Percentiles rank a stretch among this genome's conserved stretches.
These are phyloP conservation scores for Aspergillaceae sp. DNA, from an alignment of 2,329 filamentous ascomycete species.

Conservation along the genomic window DNA sequence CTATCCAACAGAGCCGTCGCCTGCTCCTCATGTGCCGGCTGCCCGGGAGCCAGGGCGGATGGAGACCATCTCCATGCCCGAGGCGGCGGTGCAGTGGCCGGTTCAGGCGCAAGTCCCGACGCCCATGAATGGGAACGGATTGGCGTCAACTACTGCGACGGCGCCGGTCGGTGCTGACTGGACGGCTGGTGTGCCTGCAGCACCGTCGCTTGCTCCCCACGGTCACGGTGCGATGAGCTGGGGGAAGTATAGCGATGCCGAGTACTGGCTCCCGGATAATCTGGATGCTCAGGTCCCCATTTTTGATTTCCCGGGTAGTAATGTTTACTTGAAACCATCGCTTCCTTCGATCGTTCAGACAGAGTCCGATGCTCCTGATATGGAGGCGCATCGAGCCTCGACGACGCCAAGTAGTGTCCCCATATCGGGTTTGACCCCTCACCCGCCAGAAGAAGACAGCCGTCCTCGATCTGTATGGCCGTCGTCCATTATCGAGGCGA, in stretches of 20 bases:
- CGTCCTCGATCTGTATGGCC: slow-evolving; percentile 29
- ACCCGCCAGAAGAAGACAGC: slow-evolving; percentile 9
- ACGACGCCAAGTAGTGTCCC: slow-evolving; percentile 12
- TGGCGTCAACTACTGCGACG: slow-evolving; percentile 13
- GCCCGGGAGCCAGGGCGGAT: slow-evolving; percentile 11
- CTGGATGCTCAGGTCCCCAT: slow-evolving; percentile 25
- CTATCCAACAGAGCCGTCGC: slow-evolving; percentile 15
- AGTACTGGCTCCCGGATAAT: slow-evolving; percentile 30
- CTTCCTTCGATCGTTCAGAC: slow-evolving; percentile 27
- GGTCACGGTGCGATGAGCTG: slow-evolving; percentile 14
- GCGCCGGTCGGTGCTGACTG: slow-evolving; percentile 15
- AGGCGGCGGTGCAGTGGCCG: slow-evolving; percentile 14
- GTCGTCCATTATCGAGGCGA: slow-evolving; percentile 31
- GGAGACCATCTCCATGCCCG: slow-evolving; percentile 10
- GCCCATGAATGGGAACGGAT: slow-evolving; percentile 12
- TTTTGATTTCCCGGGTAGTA: slow-evolving; percentile 27
- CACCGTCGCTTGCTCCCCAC: slow-evolving; percentile 13
- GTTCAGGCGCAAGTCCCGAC: slow-evolving; percentile 13
- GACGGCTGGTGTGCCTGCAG: slow-evolving; percentile 10
- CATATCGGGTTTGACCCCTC: slow-evolving; percentile 11
- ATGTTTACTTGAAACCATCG: slow-evolving; percentile 26
- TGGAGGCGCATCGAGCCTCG: slow-evolving; percentile 13
- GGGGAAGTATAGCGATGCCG: slow-evolving; percentile 22
- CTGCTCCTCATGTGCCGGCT: background rate
- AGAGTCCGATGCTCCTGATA: slow-evolving; percentile 11